phyloP scores from a whole-genome alignment of 257 asterid species.

The Marsdenia floribunda region DNA sequence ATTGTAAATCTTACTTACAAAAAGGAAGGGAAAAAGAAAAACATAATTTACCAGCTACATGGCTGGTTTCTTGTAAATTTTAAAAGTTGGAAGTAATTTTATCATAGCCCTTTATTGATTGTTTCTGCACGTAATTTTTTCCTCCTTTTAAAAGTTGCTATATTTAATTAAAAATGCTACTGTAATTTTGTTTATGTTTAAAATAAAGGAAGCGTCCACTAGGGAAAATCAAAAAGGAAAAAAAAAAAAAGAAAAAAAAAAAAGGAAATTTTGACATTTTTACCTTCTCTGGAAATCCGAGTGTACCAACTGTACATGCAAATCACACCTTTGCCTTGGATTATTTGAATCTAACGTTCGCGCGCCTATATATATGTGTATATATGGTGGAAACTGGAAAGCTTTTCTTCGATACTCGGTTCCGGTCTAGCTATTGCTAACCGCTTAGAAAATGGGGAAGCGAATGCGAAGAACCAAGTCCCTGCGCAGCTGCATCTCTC shows the following conservation, averaged over 20 bases:
- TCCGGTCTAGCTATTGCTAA: slow-evolving; percentile 8
- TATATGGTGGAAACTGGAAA: neutral
- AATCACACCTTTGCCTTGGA: neutral
- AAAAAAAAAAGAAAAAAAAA: too few relatives aligned
- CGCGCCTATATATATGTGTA: slow-evolving; percentile 27
- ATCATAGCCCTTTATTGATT: neutral
- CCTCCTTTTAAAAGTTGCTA: too few relatives aligned
- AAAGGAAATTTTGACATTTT: too few relatives aligned
- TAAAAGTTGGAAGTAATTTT: neutral
- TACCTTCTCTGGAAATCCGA: neutral
- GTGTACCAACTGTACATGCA: too few relatives aligned
- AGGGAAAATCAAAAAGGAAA: too few relatives aligned
- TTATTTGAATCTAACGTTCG: slow-evolving; percentile 21
- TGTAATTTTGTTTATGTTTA: too few relatives aligned
- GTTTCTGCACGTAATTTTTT: too few relatives aligned
- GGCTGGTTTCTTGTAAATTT: slow-evolving; percentile 8
- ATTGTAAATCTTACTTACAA: slow-evolving; percentile 1
- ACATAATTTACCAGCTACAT: slow-evolving; percentile 6
- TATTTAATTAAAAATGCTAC: too few relatives aligned
- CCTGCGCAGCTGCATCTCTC: slow-evolving; percentile 78
- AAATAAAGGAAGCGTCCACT: too few relatives aligned
- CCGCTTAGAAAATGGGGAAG: slow-evolving; percentile 59
- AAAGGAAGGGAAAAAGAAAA: neutral
- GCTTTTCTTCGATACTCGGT: neutral
- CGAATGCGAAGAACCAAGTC: slow-evolving; percentile 68